Base-by-base conservation (phyloP, 805 yeast species). In the Kluyveromyces starmeri region DNA sequence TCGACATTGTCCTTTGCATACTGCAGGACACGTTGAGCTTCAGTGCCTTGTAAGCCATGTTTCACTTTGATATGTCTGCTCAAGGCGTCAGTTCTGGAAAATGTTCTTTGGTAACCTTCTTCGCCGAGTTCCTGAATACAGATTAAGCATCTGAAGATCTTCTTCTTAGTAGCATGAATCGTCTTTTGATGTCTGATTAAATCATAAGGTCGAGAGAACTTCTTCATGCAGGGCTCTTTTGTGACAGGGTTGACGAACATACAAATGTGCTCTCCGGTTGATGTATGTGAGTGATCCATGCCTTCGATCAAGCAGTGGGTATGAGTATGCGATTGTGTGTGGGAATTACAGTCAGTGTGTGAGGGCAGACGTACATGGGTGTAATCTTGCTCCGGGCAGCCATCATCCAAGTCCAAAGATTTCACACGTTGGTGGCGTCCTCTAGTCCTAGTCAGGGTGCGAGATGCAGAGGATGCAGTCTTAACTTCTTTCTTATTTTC, bases 131-230 rank as follows among this genome's bases (percentile, higher is more conserved):
- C 59, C 36, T 55, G 48, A 15, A 61, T 92, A 62, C 98, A 89
- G 28, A 81, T 77, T 46, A 76, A 77, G 59, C 98, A 89, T 53
- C 82, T 77, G 65, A 78, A 92, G 32, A 81, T 75, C 48, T 82
- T 82, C 60, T 89, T 81, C 55, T 79, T 81, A 31, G 82, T 70
- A 1, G 96, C 92, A 58, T 89, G 98, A 36, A 89, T 88, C 0
- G 97, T 92, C 51, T 89, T 95, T 58, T 89, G 96, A 59, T 89
- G 98, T 48, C 98, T 74, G 17, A 88, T 81, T 51, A 89, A 67
- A 63, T 89, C 98, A 55, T 89, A 89, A 13, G 96, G 94, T 51
- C 98, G 73, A 12, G 96, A 85, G 53, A 89, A 89, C 50, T 77
- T 52, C 13, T 59, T 58, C 12, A 43, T 37, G 28, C 62, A 58